Percentiles rank a stretch among this genome's conserved stretches.
Conservation (phyloP, 169 alveolate genomes). For the Babesia bigemina region DNA sequence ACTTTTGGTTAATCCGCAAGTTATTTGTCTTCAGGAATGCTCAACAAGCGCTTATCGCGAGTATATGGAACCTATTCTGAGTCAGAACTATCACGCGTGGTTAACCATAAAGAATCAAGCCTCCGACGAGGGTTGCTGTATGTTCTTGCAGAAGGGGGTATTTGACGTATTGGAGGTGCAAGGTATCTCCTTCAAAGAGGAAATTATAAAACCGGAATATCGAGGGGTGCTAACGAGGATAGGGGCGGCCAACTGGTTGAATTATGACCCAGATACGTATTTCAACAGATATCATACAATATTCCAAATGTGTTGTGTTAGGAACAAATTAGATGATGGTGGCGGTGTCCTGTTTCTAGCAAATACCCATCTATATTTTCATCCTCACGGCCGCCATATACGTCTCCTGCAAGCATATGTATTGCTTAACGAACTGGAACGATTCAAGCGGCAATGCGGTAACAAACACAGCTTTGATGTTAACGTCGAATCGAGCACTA, state of each 20-base stretch:
- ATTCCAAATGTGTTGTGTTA: conserved; percentile 52
- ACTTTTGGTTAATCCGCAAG: conserved; percentile 37
- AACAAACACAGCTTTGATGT: conserved; percentile 35
- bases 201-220: conserved; percentile 25
- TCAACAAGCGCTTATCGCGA: conserved; percentile 56
- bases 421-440: conserved; percentile 50
- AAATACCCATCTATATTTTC: conserved; percentile 65
- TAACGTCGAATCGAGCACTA: conserved; percentile 26
- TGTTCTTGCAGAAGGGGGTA: conserved; percentile 20
- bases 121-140: conserved; percentile 65
- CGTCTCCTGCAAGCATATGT: conserved; percentile 63
- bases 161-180: conserved; percentile 39
- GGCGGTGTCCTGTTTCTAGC: conserved; percentile 43
- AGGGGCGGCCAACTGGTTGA: conserved; percentile 54
- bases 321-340: conserved; percentile 12
- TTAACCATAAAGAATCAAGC: conserved; percentile 42
- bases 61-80: conserved; percentile 38
- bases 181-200: conserved; percentile 40
- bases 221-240: conserved; percentile 14
- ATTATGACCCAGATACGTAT: conserved; percentile 33
- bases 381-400: conserved; percentile 62
- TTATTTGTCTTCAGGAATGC: conserved; percentile 65
- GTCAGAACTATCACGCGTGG: conserved; percentile 53
- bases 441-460: conserved; percentile 23
- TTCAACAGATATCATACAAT: conserved; percentile 63